phyloP scores from a whole-genome alignment of 345 rosid species.

The Corchorus capsularis region DNA sequence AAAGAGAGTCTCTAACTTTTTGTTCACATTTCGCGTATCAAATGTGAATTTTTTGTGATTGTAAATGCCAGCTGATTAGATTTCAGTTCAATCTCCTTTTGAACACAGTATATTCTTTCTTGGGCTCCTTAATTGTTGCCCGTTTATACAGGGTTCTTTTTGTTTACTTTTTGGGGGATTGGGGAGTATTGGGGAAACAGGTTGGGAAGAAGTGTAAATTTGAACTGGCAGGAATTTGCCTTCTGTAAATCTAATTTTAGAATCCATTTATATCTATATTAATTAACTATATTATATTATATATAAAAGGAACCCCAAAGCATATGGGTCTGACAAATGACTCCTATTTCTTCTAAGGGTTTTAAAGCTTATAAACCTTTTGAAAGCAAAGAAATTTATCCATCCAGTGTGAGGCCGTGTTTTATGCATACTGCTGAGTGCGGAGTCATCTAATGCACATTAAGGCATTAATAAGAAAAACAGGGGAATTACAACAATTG shows the following conservation, averaged over 20 bases:
- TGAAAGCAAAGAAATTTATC: background rate
- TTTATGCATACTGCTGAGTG: background rate
- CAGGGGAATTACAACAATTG: background rate
- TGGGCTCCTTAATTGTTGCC: background rate
- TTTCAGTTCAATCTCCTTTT: constrained; percentile 15
- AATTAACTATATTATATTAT: no score
- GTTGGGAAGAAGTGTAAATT: background rate
- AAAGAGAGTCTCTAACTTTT: background rate
- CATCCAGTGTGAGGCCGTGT: background rate
- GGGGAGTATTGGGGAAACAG: background rate
- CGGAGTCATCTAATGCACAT: background rate
- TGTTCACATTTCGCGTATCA: background rate
- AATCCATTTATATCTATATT: background rate
- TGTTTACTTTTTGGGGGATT: background rate
- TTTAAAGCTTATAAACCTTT: background rate
- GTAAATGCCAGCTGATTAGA: constrained; percentile 5
- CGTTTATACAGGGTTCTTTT: background rate
- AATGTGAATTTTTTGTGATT: constrained; percentile 10
- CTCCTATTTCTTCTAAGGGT: background rate
- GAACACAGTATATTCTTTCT: background rate
- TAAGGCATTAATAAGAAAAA: background rate
- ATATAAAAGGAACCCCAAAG: no score
- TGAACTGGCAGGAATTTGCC: constrained; percentile 7
- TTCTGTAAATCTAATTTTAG: background rate
- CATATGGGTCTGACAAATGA: no score